Evolutionary conservation across 441 rosid species (phyloP), one percentile per base, ranked within the genome.

Genomic region (Macaranga tanarius): DNA sequence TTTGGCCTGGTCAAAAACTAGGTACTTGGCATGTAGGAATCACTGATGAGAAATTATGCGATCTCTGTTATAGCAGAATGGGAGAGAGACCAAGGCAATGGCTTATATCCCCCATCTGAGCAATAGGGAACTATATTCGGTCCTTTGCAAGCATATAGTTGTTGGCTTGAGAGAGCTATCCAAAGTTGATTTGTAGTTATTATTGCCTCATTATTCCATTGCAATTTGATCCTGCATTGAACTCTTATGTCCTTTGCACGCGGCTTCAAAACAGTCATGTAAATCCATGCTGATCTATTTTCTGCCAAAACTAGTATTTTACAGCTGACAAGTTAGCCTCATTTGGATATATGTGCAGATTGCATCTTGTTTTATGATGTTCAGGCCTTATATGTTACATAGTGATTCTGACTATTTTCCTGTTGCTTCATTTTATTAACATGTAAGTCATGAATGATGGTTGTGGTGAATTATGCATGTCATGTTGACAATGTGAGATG

Each of bases 351-450:
- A 22, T 52, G 8, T 66, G 13, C 11, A 9, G 23, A 13, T 47
- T 12, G 10, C 4, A 48, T 20, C 48, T 54, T 34, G 31, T 52
- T 67, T 67, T 52, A 38, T 19, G 31, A 67, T n/a, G 48, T 22
- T 67, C 20, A 5, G 25, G 38, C 28, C 48, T 34, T 31, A 17
- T 26, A 31, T 38, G 20, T 23, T 7, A 47, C 42, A 54, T 68
- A 54, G 4, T 6, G 23, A 20, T 68, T 54, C 26, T 40, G 22
- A n/a, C 6, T 68, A 50, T 20, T 25, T 16, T 16, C 2, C 54
- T 57, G 48, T 60, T 70, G 65, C 73, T 69, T 5, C 31, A 16
- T 42, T 45, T 19, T 15, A 19, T 45, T n/a, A 73, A n/a, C 31
- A 69, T 73, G 64, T 17, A 58, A 45, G 55, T 65, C 38, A 40